These are phyloP conservation scores for Pouteria glomerata DNA, from an alignment of 148 eudicot species.

Conservation along the genomic window DNA sequence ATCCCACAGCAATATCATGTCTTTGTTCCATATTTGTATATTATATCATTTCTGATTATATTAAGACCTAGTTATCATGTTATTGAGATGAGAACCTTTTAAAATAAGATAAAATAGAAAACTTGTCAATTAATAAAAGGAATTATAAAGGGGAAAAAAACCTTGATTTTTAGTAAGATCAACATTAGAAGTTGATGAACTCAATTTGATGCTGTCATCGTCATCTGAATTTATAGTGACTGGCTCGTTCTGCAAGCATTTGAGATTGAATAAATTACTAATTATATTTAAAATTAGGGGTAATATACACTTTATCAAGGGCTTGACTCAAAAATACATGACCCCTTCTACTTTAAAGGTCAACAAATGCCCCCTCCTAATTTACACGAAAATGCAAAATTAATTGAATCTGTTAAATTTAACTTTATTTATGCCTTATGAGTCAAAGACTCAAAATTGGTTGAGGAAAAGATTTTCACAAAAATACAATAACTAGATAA, in stretches of 20 bases:
- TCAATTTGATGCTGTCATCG: conserved; percentile 22
- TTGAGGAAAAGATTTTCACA: too few species aligned
- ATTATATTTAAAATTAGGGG: background rate
- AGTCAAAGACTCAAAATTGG: too few species aligned
- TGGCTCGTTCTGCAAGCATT: conserved; percentile 34
- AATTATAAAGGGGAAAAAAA: conserved; percentile 13
- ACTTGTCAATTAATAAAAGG: background rate
- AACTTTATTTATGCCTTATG: too few species aligned
- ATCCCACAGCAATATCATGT: too few species aligned
- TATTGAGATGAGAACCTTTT: background rate
- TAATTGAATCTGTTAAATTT: too few species aligned
- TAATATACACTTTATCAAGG: too few species aligned
- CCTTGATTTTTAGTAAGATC: conserved; percentile 30
- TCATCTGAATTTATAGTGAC: conserved; percentile 36
- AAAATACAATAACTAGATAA: too few species aligned
- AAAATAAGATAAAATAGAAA: background rate
- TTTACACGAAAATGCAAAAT: too few species aligned
- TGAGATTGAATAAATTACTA: background rate
- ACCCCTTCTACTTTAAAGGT: too few species aligned
- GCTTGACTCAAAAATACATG: too few species aligned
- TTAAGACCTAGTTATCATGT: background rate
- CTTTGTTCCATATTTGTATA: too few species aligned
- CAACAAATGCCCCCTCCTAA: too few species aligned
- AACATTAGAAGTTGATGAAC: conserved; percentile 24
- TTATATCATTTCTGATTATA: background rate